phyloP scores from a whole-genome alignment of 176 grass and related monocot genomes.

The Echinochloa phyllopogon region DNA sequence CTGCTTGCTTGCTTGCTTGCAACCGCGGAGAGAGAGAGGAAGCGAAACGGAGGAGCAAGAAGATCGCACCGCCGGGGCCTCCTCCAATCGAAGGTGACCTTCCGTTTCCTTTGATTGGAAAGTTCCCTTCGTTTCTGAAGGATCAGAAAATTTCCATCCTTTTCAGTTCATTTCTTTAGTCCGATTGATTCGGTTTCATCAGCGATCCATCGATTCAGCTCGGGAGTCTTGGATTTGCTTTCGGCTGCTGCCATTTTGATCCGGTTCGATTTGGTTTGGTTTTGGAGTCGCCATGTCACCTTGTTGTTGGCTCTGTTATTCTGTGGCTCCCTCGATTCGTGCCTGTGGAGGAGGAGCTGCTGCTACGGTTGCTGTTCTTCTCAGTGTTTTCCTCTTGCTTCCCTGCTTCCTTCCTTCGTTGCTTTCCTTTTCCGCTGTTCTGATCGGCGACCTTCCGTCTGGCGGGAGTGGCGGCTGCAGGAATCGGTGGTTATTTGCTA shows the following conservation, averaged over 20 bases:
- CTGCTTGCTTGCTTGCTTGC: background rate
- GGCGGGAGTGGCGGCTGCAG: background rate
- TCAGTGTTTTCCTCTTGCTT: background rate
- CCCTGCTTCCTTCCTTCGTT: background rate
- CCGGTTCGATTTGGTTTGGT: background rate
- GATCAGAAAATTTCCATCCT: background rate
- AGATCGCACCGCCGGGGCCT: background rate
- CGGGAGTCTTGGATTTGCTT: background rate
- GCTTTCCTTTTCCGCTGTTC: background rate
- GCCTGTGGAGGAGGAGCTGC: background rate
- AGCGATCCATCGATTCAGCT: background rate
- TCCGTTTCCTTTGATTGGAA: background rate
- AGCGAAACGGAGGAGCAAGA: background rate
- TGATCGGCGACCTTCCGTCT: background rate
- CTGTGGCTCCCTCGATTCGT: background rate
- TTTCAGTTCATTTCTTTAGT: background rate
- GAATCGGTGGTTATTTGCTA: background rate
- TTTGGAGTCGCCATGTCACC: background rate
- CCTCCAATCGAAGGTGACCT: conserved; percentile 19
- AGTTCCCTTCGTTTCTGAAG: background rate
- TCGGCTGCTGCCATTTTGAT: conserved; percentile 34
- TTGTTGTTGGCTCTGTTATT: too few species aligned
- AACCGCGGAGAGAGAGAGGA: background rate
- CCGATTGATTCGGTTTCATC: background rate
- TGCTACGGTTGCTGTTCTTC: background rate